Percentiles rank a stretch among this genome's conserved stretches.
Conservation (phyloP, 805 yeast species). For the Groenewaldozyma salmanticensis region DNA sequence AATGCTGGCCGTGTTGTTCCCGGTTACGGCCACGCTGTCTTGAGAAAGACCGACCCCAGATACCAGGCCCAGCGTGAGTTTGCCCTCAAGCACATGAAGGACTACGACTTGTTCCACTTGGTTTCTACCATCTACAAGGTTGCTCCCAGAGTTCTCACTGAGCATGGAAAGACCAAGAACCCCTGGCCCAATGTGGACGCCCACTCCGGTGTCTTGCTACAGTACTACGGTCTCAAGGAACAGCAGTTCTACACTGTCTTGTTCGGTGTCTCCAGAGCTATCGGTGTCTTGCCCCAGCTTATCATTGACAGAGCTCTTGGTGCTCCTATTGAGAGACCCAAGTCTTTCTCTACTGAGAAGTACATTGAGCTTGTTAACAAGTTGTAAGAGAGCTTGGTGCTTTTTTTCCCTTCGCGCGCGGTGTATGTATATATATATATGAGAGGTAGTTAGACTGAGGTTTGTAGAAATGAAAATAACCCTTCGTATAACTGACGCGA, state of each 20-base stretch:
- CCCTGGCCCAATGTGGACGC: constrained; percentile 92
- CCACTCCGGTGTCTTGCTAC: constrained; percentile 76
- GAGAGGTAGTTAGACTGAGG: too few relatives aligned
- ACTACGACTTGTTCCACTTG: constrained; percentile 67
- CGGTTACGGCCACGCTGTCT: constrained; percentile 83
- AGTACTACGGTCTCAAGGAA: constrained; percentile 78
- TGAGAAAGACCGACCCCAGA: constrained; percentile 79
- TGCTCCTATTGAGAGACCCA: constrained; percentile 79
- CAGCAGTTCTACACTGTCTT: constrained; percentile 76
- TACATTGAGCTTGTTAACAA: constrained; percentile 59
- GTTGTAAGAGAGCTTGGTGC: too few relatives aligned
- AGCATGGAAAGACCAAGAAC: constrained; percentile 86
- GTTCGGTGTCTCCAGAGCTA: constrained; percentile 80
- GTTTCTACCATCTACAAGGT: constrained; percentile 71
- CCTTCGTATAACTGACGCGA: too few relatives aligned
- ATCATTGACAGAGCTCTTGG: constrained; percentile 80
- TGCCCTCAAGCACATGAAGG: constrained; percentile 51
- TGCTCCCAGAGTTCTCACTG: constrained; percentile 70
- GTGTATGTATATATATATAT: too few relatives aligned
- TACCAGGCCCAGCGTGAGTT: constrained; percentile 80
- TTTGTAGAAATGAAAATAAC: too few relatives aligned
- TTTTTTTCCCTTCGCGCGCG: too few relatives aligned
- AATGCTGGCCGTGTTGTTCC: constrained; percentile 73
- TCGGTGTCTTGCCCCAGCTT: constrained; percentile 79
- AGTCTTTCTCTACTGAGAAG: constrained; percentile 89